Evolutionary conservation across 2,329 filamentous ascomycete genomes (phyloP).

Genomic region (Chaetoscypha palmicola): DNA sequence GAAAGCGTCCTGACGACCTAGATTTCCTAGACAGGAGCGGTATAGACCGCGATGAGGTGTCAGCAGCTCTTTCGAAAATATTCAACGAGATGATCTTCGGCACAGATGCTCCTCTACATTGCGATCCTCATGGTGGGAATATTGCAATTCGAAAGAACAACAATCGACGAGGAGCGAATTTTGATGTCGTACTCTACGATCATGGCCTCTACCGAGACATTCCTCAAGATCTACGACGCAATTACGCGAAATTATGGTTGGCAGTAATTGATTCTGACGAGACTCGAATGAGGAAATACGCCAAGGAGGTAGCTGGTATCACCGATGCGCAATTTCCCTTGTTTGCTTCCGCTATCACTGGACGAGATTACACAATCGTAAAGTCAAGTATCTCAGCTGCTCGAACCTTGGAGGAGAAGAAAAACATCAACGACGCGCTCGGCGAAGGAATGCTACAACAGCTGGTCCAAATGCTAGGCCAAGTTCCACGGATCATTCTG

Average conservation of each 20-base stretch:
- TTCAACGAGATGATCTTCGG: conserved; percentile 99
- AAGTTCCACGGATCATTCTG: conserved; percentile 86
- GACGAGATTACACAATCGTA: conserved; percentile 78
- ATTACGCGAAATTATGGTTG: conserved; percentile 96
- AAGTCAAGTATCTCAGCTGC: conserved; percentile 45
- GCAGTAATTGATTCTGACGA: conserved; percentile 90
- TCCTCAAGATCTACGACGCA: conserved; percentile 66
- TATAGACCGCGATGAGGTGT: conserved; percentile 94
- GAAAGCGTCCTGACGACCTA: conserved; percentile 81
- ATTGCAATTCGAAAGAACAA: conserved; percentile 82
- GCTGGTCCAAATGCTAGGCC: conserved; percentile 77
- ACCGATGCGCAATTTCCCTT: conserved; percentile 86
- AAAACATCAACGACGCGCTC: conserved; percentile 75
- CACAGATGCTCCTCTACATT: conserved; percentile 79
- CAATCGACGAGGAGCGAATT: conserved; percentile 59
- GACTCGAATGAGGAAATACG: conserved; percentile 77
- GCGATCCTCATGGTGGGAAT: conserved; percentile 94
- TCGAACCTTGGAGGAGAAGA: conserved; percentile 70
- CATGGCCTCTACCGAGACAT: conserved; percentile 96
- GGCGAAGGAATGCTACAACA: conserved; percentile 85
- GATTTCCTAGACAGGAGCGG: conserved; percentile 75
- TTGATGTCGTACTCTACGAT: conserved; percentile 94
- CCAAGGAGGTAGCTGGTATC: conserved; percentile 81
- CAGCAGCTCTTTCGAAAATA: conserved; percentile 78
- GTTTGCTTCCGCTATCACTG: conserved; percentile 94